Evolutionary conservation across 805 yeast species (phyloP).

Genomic region (Maudiozyma pseudohumilis): DNA sequence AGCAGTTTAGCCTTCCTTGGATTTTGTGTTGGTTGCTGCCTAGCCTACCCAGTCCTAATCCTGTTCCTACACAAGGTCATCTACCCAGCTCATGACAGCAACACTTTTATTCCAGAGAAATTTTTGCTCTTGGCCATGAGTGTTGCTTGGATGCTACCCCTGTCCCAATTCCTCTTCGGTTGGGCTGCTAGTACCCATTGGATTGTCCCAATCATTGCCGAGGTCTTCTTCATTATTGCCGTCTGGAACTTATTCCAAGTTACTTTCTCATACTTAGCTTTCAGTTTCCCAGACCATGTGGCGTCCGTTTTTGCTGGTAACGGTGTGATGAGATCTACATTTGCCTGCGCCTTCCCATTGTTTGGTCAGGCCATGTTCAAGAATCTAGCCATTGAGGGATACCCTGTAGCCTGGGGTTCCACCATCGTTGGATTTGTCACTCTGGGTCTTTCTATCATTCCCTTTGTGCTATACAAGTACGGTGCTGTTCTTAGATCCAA

Average conservation of each 20-base stretch:
- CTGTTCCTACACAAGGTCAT: conserved; percentile 20
- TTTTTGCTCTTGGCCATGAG: conserved; percentile 33
- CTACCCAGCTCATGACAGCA: conserved; percentile 19
- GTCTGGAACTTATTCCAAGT: conserved; percentile 42
- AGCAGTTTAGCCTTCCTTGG: conserved; percentile 39
- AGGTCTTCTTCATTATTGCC: conserved; percentile 31
- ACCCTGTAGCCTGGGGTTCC: conserved; percentile 52
- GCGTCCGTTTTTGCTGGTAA: conserved; percentile 55
- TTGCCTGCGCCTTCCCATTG: conserved; percentile 53
- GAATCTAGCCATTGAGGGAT: conserved; percentile 38
- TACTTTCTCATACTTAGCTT: conserved; percentile 39
- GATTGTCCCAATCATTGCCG: conserved; percentile 40
- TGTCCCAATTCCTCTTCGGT: conserved; percentile 38
- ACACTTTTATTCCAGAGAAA: conserved; percentile 32
- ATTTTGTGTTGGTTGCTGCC: conserved; percentile 33
- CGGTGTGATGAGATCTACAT: conserved; percentile 38
- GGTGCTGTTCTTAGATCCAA: conserved; percentile 34
- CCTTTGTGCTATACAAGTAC: conserved; percentile 35
- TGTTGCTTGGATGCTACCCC: conserved; percentile 35
- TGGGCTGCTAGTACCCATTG: conserved; percentile 43
- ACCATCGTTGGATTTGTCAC: conserved; percentile 38
- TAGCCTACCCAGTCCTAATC: conserved; percentile 30
- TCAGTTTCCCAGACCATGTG: conserved; percentile 38
- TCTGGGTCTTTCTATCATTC: conserved; percentile 36
- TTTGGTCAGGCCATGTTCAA: conserved; percentile 52